phyloP scores from a whole-genome alignment of 2,329 filamentous ascomycete genomes.

The Aureobasidium melanogenum region DNA sequence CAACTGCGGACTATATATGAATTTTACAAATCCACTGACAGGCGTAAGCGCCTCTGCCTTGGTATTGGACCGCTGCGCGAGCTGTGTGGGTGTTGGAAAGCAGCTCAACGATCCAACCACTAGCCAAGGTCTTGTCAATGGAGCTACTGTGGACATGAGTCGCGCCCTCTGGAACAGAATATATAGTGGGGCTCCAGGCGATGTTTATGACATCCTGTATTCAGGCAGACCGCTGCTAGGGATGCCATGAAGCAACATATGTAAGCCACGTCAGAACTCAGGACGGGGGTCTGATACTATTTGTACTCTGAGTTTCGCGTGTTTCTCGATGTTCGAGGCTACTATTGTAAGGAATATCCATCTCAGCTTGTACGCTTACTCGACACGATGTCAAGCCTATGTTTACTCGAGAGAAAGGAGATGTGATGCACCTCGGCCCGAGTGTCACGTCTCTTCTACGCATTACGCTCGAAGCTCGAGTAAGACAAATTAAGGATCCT shows the following conservation, averaged over 20 bases:
- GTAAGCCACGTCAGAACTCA: no score
- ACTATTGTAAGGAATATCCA: no score
- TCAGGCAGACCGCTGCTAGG: neutral
- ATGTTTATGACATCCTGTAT: neutral
- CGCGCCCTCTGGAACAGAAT: neutral
- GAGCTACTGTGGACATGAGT: neutral
- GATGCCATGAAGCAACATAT: neutral
- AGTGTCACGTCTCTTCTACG: no score
- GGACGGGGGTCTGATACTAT: no score
- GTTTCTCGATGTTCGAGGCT: no score
- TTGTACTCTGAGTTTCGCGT: no score
- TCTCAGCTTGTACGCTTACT: no score
- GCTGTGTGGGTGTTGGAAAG: neutral
- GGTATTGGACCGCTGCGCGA: neutral
- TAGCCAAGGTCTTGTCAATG: neutral
- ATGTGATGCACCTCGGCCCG: no score
- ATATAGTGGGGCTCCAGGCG: neutral
- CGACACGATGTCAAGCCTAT: no score
- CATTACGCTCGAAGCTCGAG: no score
- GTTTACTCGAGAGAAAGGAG: no score
- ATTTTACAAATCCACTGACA: neutral
- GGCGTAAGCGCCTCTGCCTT: neutral
- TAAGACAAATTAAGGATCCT: no score
- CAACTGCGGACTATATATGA: neutral
- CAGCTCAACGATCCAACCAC: neutral